Conservation (phyloP, 228 moss, liverwort and hornwort genomes). For the Sphagnum magellanicum region DNA sequence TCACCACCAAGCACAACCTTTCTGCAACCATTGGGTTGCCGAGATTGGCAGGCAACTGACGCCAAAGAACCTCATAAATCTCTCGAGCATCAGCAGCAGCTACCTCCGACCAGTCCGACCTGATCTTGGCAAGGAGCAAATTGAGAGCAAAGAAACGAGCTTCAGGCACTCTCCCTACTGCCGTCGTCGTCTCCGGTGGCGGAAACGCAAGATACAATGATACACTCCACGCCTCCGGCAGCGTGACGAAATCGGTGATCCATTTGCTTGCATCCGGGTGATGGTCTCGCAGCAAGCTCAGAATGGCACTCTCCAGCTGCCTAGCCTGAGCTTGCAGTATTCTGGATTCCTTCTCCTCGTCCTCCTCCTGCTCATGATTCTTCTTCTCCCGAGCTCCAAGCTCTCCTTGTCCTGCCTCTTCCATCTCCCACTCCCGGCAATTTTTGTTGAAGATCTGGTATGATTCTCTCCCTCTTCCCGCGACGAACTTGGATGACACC, state of each 20-base stretch:
- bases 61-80: conserved; percentile 40
- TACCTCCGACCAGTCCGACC: conserved; percentile 50
- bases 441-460: not conserved
- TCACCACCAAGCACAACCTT: conserved; percentile 37
- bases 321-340: conserved; percentile 18
- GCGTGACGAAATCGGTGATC: conserved; percentile 34
- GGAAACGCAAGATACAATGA: conserved; percentile 55
- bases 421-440: not conserved
- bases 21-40: conserved; percentile 32
- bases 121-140: conserved; percentile 41
- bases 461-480: no score
- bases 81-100: conserved; percentile 40
- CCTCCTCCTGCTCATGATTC: not conserved
- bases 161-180: conserved; percentile 20
- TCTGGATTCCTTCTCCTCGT: conserved; percentile 24
- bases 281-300: conserved; percentile 27
- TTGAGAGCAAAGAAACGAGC: conserved; percentile 51
- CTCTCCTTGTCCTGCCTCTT: conserved; percentile 2
- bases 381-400: no score
- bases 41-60: conserved; percentile 32
- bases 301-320: conserved; percentile 41
- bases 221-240: conserved; percentile 48
- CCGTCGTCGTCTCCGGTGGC: conserved; percentile 24
- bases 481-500: no score
- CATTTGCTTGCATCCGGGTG: conserved; percentile 36